Evolutionary conservation across 2,329 filamentous ascomycete species (phyloP).

Genomic region (Fusarium sacchari): DNA sequence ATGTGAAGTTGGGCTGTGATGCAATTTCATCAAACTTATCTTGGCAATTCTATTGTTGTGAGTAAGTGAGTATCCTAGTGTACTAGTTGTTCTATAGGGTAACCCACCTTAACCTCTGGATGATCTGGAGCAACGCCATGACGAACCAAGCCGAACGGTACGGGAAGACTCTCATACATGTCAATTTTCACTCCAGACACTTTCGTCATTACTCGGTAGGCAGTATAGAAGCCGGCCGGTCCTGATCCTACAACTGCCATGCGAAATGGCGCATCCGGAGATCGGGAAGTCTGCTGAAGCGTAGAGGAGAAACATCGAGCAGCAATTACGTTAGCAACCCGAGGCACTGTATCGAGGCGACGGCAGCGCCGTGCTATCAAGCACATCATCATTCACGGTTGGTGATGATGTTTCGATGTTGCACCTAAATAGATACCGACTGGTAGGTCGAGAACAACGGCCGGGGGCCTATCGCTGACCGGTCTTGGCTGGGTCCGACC

Average conservation of each 20-base stretch:
- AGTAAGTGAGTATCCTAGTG: slow-evolving; percentile 12
- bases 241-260: slow-evolving; percentile 93
- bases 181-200: slow-evolving; percentile 79
- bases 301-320: slow-evolving; percentile 20
- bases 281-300: slow-evolving; percentile 21
- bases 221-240: slow-evolving; percentile 94
- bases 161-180: slow-evolving; percentile 95
- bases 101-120: slow-evolving; percentile 89
- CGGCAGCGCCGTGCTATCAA: slow-evolving; percentile 12
- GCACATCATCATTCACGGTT: slow-evolving; percentile 14
- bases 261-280: slow-evolving; percentile 68
- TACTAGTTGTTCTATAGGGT: background rate
- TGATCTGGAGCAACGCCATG: slow-evolving; percentile 99
- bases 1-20: slow-evolving; percentile 82
- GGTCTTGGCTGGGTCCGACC: slow-evolving; percentile 17
- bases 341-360: background rate
- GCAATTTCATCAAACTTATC: slow-evolving; percentile 94
- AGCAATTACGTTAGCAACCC: background rate
- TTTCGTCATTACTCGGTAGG: slow-evolving; percentile 83
- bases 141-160: slow-evolving; percentile 90
- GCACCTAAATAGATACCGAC: background rate
- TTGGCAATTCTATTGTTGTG: slow-evolving; percentile 80
- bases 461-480: slow-evolving; percentile 1
- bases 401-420: background rate
- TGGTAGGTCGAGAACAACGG: too few species aligned